phyloP scores from a whole-genome alignment of 1,284 basidiomycete genomes.

The Takashimella koratensis region DNA sequence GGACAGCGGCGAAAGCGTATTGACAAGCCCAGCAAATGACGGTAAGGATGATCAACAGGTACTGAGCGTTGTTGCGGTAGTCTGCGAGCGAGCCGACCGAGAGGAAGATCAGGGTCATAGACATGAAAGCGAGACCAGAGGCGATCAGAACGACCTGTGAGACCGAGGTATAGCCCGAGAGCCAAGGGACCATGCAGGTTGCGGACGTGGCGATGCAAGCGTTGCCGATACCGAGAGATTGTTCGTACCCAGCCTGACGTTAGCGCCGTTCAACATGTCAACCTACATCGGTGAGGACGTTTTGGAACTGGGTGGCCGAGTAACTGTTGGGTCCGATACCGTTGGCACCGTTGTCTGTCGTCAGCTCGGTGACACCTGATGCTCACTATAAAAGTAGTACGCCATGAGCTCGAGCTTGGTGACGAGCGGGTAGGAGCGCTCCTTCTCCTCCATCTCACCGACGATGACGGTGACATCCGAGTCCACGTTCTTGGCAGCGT shows the following conservation, averaged over 20 bases:
- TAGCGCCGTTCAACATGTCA: not conserved
- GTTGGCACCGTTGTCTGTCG: not conserved
- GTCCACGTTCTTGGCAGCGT: not conserved
- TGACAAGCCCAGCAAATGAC: slow-evolving; percentile 69
- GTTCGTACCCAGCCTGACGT: not conserved
- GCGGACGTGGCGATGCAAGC: not conserved
- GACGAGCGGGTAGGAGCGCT: not conserved
- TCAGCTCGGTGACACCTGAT: not conserved
- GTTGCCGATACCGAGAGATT: not conserved
- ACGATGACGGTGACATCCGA: not conserved
- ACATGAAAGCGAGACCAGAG: slow-evolving; percentile 52
- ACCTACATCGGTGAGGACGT: slow-evolving; percentile 39
- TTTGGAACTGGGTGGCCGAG: slow-evolving; percentile 69
- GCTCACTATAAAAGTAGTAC: not conserved
- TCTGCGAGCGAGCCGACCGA: slow-evolving; percentile 76
- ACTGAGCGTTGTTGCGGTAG: slow-evolving; percentile 70
- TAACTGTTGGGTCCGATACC: slow-evolving; percentile 46
- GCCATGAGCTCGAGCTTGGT: not conserved
- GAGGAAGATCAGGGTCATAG: slow-evolving; percentile 78
- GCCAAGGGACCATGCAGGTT: not conserved
- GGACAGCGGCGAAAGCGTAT: slow-evolving; percentile 65
- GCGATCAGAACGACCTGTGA: not conserved
- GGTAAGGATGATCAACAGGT: slow-evolving; percentile 65
- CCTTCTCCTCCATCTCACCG: not conserved
- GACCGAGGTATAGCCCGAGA: not conserved